Percentiles rank a stretch among this genome's conserved stretches.
Evolutionary conservation across 129 eudicot species (phyloP).

Genomic region (Oenanthe sinensis): DNA sequence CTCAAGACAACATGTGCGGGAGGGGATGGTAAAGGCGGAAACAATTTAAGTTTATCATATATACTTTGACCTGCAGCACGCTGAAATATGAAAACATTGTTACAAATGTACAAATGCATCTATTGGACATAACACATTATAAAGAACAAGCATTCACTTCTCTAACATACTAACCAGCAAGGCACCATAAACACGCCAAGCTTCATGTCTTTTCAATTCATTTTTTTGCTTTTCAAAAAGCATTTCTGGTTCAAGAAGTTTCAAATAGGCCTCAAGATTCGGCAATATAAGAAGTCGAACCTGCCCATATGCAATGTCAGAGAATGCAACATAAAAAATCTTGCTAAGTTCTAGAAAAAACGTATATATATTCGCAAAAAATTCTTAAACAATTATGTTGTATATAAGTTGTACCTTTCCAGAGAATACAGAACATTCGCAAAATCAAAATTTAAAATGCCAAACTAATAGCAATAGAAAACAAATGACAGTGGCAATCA

Average conservation of each 20-base stretch:
- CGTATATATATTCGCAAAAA: neutral
- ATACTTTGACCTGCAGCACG: conserved; percentile 64
- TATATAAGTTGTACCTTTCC: neutral
- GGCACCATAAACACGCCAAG: conserved; percentile 80
- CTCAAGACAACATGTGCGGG: conserved; percentile 29
- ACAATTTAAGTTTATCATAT: conserved; percentile 51
- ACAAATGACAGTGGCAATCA: neutral
- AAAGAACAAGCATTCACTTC: conserved; percentile 1
- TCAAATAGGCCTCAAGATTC: conserved; percentile 43
- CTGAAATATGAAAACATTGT: conserved; percentile 25
- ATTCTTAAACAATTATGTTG: neutral
- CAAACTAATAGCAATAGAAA: neutral
- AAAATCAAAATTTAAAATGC: neutral
- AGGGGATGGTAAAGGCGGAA: conserved; percentile 45
- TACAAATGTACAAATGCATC: conserved; percentile 10
- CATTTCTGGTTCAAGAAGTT: conserved; percentile 59
- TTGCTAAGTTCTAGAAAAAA: neutral
- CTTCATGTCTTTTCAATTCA: conserved; percentile 65
- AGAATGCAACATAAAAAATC: neutral
- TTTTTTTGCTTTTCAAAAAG: conserved; percentile 48
- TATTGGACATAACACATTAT: neutral
- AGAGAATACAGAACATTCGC: neutral
- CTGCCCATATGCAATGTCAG: conserved; percentile 28
- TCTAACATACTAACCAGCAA: conserved; percentile 43
- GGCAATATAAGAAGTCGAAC: conserved; percentile 56